These are phyloP conservation scores for Leptomonas pyrrhocoris DNA, from an alignment of 208 protist species.

Conservation along the genomic window DNA sequence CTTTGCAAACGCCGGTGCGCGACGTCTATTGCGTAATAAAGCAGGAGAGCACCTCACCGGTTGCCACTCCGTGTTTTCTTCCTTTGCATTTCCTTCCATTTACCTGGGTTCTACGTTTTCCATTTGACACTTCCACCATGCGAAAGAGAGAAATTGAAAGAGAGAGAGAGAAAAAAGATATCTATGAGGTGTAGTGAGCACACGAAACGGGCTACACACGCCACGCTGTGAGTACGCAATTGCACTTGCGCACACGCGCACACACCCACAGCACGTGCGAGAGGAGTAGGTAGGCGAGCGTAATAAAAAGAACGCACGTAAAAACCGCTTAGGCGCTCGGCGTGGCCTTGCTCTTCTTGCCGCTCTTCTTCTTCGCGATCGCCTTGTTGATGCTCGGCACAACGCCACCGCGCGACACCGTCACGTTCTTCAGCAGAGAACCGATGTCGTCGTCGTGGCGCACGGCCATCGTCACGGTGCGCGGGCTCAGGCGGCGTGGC, in stretches of 20 bases:
- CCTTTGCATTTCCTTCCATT: too few relatives aligned
- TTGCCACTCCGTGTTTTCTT: too few relatives aligned
- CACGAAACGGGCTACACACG: not conserved
- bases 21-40: too few relatives aligned
- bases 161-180: conserved; percentile 14
- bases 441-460: conserved; percentile 82
- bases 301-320: too few relatives aligned
- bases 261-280: not conserved
- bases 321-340: conserved; percentile 44
- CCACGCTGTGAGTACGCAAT: not conserved
- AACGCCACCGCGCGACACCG: conserved; percentile 77
- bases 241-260: too few relatives aligned
- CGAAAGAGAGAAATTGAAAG: not conserved
- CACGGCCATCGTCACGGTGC: conserved; percentile 76
- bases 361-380: conserved; percentile 79
- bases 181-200: conserved; percentile 15
- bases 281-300: not conserved
- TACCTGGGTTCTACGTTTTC: too few relatives aligned
- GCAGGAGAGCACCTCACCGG: too few relatives aligned
- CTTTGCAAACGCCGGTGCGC: too few relatives aligned
- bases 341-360: conserved; percentile 66
- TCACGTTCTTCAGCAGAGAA: conserved; percentile 67
- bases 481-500: conserved; percentile 69
- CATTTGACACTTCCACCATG: not conserved
- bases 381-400: conserved; percentile 85